These are phyloP conservation scores for Aspergillus campestris DNA, from an alignment of 495 filamentous ascomycete genomes.

Conservation along the genomic window DNA sequence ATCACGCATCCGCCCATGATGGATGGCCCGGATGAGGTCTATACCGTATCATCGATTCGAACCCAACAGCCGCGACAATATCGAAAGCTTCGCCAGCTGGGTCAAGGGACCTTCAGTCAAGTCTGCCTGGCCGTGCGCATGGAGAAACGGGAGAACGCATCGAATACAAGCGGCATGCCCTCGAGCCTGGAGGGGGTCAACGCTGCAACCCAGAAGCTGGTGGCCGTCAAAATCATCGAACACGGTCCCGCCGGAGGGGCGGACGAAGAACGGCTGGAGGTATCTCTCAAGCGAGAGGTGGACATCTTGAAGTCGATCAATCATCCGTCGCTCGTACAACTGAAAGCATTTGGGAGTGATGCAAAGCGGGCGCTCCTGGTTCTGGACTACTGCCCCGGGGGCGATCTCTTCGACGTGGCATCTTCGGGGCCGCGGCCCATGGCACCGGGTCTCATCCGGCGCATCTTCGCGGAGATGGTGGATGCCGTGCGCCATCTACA, in stretches of 20 bases:
- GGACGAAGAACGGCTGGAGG: conserved; percentile 80
- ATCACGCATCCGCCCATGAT: conserved; percentile 14
- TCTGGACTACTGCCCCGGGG: conserved; percentile 85
- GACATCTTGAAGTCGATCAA: conserved; percentile 82
- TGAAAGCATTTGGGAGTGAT: conserved; percentile 81
- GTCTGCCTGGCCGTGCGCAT: conserved; percentile 77
- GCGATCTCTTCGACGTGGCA: conserved; percentile 90
- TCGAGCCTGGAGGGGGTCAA: conserved; percentile 37
- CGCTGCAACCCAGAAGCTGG: conserved; percentile 55
- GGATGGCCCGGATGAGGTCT: conserved; percentile 27
- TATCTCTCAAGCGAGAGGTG: conserved; percentile 85
- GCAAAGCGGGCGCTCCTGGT: conserved; percentile 73
- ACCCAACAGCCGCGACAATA: conserved; percentile 47
- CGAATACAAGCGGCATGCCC: conserved; percentile 1
- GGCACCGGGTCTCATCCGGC: conserved; percentile 59
- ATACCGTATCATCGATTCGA: conserved; percentile 37
- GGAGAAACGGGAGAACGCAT: conserved; percentile 18
- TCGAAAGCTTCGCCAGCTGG: conserved; percentile 69
- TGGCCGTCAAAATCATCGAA: conserved; percentile 92
- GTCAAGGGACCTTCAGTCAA: conserved; percentile 91
- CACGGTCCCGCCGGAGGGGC: conserved; percentile 89
- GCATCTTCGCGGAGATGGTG: conserved; percentile 86
- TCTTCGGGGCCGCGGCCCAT: conserved; percentile 55
- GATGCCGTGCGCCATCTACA: conserved; percentile 82
- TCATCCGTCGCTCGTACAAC: conserved; percentile 81